Evolutionary conservation across 2,329 filamentous ascomycete species (phyloP), one percentile per base, ranked within the genome.

Genomic region (Thielaviopsis ethacetica): DNA sequence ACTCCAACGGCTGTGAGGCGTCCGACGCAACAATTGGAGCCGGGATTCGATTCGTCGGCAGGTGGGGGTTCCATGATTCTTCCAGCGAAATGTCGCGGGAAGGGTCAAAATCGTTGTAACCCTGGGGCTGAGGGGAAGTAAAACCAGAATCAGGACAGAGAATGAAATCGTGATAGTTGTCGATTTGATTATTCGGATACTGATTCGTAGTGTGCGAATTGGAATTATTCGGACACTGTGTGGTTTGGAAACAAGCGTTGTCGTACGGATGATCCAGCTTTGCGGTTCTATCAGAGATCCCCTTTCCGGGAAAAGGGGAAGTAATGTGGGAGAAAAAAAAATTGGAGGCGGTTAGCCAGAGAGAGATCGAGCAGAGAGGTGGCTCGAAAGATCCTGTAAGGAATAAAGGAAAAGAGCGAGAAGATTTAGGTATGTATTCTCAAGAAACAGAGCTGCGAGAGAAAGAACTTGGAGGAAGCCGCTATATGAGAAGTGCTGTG

Each of bases 291-390:
- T 56, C 22, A n/a, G 47, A 59, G 41, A 53, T 54, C 53, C 56
- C 56, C 56, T 61, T 58, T 56, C 34, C 47, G 56, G 50, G 54
- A 59, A 61, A 61, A 59, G 56, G 56, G 49, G 56, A 61, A 34
- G 19, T 27, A 41, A 58, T 30, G 34, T 19, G 47, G 41, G 34
- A 55, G 58, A 56, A 58, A 53, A 7, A 21, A 38, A 56, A 41
- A n/a, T n/a, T 27, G 54, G 56, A 56, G 50, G 56, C 56, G 41
- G 44, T 47, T 38, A 53, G 53, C 59, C 56, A 51, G 44, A 47
- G 24, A n/a, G 38, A 21, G 21, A 56, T 47, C 44, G 47, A 51
- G 41, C 58, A 44, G 26, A 52, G 5, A 13, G 21, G 38, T 47
- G 26, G 34, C 55, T 60, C 54, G 51, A 44, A 38, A 50, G 22